Evolutionary conservation across 2,329 filamentous ascomycete species (phyloP), one percentile per base, ranked within the genome.

Genomic region (Aureobasidium musti): DNA sequence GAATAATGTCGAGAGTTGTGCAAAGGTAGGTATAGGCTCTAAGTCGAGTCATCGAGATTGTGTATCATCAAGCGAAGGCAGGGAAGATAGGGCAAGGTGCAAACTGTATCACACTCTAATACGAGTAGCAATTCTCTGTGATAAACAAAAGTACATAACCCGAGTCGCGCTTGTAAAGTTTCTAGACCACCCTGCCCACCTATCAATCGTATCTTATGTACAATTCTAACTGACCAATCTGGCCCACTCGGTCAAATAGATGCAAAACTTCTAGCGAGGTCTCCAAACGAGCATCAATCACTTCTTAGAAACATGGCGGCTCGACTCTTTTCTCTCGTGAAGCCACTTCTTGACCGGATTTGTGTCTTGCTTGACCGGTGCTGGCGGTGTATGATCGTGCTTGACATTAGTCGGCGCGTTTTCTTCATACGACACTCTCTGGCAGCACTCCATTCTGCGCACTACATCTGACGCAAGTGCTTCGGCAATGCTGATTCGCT

Each of bases 381-480:
- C 35, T 35, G 61, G 61, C 11, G 61, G 61, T 19, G 61, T 54
- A 26, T 64, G 61, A n/a, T 64, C 26, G 37, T 64, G 61, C 21
- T 33, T 64, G 47, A 45, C 26, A 19, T 64, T 43, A 23, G 23
- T 43, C 3, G 61, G 61, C 23, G 47, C 47, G 6, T 54, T 64
- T n/a, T 53, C 49, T 35, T 64, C 61, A n/a, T 53, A 64, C 13
- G 61, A 64, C 3, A 30, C 37, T 21, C 61, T 21, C 43, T 67
- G 65, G 21, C 91, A 96, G 78, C 91, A 95, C 72, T 93, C 90
- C 47, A 92, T 85, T 63, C 83, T 85, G 79, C 86, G 89, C 72
- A 95, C 80, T 83, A 87, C 92, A n/a, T 88, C 82, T 72, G 90
- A 86, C 69, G 84, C 86, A 64, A 92, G 79, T 1, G 91, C 87